Evolutionary conservation across 495 filamentous ascomycete genomes (phyloP).

Genomic region (Penicillium atrosanguineum): DNA sequence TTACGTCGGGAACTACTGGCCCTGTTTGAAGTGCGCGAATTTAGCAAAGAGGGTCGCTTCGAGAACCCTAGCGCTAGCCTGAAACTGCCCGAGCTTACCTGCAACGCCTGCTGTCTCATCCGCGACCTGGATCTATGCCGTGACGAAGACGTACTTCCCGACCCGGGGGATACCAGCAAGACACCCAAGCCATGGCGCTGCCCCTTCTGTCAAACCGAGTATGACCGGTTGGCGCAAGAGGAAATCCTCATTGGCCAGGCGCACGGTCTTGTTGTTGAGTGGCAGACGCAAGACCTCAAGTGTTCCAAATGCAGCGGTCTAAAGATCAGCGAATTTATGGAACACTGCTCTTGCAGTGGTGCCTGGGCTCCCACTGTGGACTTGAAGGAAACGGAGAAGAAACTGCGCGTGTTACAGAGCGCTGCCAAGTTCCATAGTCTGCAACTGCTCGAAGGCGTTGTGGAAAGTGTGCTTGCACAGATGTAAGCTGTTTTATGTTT

Average conservation of each 20-base stretch:
- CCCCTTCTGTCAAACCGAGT: slow-evolving; percentile 70
- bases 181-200: slow-evolving; percentile 68
- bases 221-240: slow-evolving; percentile 74
- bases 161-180: slow-evolving; percentile 37
- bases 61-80: slow-evolving; percentile 78
- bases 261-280: slow-evolving; percentile 70
- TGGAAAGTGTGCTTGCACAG: slow-evolving; percentile 54
- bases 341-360: slow-evolving; percentile 92
- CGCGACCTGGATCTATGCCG: slow-evolving; percentile 92
- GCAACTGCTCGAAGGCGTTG: slow-evolving; percentile 73
- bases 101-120: slow-evolving; percentile 80
- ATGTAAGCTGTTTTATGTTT: slow-evolving; percentile 24
- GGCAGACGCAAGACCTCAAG: slow-evolving; percentile 88
- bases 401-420: slow-evolving; percentile 64
- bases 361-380: slow-evolving; percentile 72
- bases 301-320: slow-evolving; percentile 57
- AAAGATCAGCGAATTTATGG: slow-evolving; percentile 89
- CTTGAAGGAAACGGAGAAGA: slow-evolving; percentile 63
- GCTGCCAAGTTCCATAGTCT: slow-evolving; percentile 78
- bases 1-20: slow-evolving; percentile 85
- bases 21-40: slow-evolving; percentile 91
- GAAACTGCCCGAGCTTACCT: slow-evolving; percentile 71
- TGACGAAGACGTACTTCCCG: slow-evolving; percentile 77
- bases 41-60: slow-evolving; percentile 82
- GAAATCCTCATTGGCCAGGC: slow-evolving; percentile 77